Conservation (phyloP, 2,329 filamentous ascomycete genomes). For the Ceratocystiopsis minuta region DNA sequence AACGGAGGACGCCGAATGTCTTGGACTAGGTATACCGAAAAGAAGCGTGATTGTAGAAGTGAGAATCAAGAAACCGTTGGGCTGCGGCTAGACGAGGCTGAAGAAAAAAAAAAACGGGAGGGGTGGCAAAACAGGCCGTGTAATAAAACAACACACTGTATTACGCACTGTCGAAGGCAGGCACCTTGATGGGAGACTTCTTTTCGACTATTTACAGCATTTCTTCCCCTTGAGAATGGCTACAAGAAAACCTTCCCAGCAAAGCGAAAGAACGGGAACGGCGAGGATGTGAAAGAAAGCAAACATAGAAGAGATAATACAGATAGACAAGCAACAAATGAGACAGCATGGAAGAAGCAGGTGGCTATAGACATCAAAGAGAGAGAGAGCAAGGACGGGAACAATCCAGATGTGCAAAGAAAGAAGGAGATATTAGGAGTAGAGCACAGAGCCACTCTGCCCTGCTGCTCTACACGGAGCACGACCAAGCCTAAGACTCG, state of each 20-base stretch:
- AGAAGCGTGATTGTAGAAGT: too few relatives aligned
- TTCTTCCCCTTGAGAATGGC: neutral
- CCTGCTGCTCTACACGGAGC: too few relatives aligned
- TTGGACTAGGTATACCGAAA: too few relatives aligned
- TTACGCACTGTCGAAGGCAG: neutral
- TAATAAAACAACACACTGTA: neutral
- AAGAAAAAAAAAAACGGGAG: neutral
- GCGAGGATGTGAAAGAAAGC: neutral
- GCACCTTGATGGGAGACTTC: too few relatives aligned
- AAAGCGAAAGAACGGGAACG: neutral
- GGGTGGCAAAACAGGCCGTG: neutral
- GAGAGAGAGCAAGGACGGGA: too few relatives aligned
- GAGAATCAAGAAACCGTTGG: too few relatives aligned
- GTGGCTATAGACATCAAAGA: neutral
- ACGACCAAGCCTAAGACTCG: conserved; percentile 24
- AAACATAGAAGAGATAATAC: neutral
- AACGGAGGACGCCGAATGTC: too few relatives aligned
- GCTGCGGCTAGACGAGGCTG: too few relatives aligned
- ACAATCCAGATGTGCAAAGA: neutral
- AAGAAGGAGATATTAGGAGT: neutral
- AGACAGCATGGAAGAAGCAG: neutral
- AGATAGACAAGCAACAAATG: neutral
- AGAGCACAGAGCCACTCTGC: neutral
- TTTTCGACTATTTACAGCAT: too few relatives aligned
- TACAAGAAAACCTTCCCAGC: neutral